These are phyloP conservation scores for Xylaria acuta DNA, from an alignment of 495 filamentous ascomycete species.

Conservation along the genomic window DNA sequence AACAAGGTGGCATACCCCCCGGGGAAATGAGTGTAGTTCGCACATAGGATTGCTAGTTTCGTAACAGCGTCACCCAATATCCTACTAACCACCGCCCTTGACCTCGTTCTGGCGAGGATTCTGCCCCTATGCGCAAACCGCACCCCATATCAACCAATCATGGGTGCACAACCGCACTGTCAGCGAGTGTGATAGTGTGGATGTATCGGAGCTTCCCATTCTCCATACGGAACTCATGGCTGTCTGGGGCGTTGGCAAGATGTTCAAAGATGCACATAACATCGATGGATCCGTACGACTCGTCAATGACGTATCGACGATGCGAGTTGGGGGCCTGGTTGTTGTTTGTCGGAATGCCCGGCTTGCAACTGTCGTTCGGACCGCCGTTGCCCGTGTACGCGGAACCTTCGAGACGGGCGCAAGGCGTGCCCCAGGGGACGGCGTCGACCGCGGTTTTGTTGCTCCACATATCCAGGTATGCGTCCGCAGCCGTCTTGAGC, in stretches of 20 bases:
- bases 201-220: constrained; percentile 50
- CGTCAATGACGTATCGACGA: constrained; percentile 51
- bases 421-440: constrained; percentile 52
- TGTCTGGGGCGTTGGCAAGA: constrained; percentile 48
- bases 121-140: neutral
- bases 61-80: neutral
- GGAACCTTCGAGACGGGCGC: constrained; percentile 46
- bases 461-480: constrained; percentile 52
- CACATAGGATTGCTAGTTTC: neutral
- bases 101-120: neutral
- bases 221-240: constrained; percentile 52
- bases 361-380: constrained; percentile 47
- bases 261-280: constrained; percentile 52
- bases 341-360: constrained; percentile 46
- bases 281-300: constrained; percentile 43
- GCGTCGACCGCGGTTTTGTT: constrained; percentile 39
- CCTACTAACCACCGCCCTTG: neutral
- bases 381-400: constrained; percentile 46
- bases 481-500: constrained; percentile 46
- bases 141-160: neutral
- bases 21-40: neutral
- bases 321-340: constrained; percentile 47
- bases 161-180: constrained; percentile 51
- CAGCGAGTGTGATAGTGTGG: constrained; percentile 50
- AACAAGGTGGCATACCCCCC: neutral